Base-by-base conservation (phyloP, 495 filamentous ascomycete genomes). In the Podospora anserina region DNA sequence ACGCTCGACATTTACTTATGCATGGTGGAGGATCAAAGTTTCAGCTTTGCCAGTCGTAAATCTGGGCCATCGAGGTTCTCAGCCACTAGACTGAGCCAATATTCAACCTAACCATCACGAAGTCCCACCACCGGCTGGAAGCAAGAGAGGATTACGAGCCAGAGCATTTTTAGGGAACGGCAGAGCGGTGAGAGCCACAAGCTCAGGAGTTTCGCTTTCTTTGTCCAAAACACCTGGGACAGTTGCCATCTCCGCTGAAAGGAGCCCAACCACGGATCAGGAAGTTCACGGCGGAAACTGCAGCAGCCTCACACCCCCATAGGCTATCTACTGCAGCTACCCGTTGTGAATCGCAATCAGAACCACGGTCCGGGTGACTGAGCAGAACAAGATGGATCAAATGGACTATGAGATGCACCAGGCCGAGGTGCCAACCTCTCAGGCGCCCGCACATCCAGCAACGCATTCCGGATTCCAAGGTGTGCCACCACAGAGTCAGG, bases 401-500 rank as follows among this genome's bases (percentile, higher is more conserved):
- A 73, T 73, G 73, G 71, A 73, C 27, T 73, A 65, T 57, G 11
- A 68, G 55, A 67, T 73, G 71, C 71, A 71, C 54, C 66, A 68
- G 64, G 4, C 63, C 58, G 73, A 71, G 11, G 32, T 63, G 5
- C 44, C 67, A 20, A 59, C 65, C 27, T 19, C 65, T 63, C 2
- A 44, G 59, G n/a, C 20, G n/a, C 44, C 63, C 60, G 61, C 68
- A 66, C 20, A 6, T 57, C 18, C 61, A 39, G 19, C 32, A n/a
- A 15, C 60, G 18, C 32, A 64, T 3, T 0, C 68, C 23, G 60
- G 34, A 23, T 66, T 59, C 32, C 64, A 61, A 26, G 65, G 68
- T 34, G 16, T 53, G 16, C 61, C 58, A 23, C 61, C 58, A 32
- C 69, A 67, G 28, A 53, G 63, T 18, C 62, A 58, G 27, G 34